Evolutionary conservation across 2,329 filamentous ascomycete species (phyloP).

Genomic region (Hymenoscyphus salicellus): DNA sequence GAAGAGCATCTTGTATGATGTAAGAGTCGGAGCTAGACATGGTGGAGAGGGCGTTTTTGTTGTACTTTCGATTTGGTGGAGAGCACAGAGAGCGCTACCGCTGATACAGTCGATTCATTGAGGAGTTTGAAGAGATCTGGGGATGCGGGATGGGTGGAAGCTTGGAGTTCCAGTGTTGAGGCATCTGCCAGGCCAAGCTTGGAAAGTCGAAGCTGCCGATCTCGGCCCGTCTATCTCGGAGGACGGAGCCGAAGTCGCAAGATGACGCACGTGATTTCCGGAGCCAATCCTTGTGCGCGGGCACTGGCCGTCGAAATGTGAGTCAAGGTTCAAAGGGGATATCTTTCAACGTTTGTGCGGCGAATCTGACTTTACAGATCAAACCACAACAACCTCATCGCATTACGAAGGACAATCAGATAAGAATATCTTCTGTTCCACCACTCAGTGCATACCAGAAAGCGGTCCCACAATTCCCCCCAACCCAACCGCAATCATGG

Average conservation of each 20-base stretch:
- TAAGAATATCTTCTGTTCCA: neutral
- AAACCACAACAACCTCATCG: conserved; percentile 5
- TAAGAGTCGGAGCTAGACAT: conserved; percentile 34
- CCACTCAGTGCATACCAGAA: neutral
- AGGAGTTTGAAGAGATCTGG: conserved; percentile 9
- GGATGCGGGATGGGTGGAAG: neutral
- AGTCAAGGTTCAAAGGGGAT: conserved; percentile 8
- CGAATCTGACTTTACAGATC: conserved; percentile 2
- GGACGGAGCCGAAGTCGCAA: neutral
- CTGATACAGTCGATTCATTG: conserved; percentile 29
- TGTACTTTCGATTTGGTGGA: neutral
- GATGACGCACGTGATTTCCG: neutral
- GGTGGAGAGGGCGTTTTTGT: conserved; percentile 7
- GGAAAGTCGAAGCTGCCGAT: neutral
- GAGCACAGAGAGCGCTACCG: conserved; percentile 31
- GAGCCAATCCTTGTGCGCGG: neutral
- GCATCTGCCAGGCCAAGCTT: neutral
- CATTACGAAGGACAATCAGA: neutral
- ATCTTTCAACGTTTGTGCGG: conserved; percentile 10
- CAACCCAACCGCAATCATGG: conserved; percentile 47
- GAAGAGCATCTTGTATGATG: conserved; percentile 38
- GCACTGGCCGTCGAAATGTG: neutral
- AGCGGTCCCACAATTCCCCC: conserved; percentile 11
- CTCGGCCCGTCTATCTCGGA: neutral
- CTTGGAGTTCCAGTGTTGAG: neutral